A percentile compares a stretch with the other conserved stretches of the same genome.
phyloP scores from a whole-genome alignment of 495 filamentous ascomycete species.

The Cryomyces antarcticus region DNA sequence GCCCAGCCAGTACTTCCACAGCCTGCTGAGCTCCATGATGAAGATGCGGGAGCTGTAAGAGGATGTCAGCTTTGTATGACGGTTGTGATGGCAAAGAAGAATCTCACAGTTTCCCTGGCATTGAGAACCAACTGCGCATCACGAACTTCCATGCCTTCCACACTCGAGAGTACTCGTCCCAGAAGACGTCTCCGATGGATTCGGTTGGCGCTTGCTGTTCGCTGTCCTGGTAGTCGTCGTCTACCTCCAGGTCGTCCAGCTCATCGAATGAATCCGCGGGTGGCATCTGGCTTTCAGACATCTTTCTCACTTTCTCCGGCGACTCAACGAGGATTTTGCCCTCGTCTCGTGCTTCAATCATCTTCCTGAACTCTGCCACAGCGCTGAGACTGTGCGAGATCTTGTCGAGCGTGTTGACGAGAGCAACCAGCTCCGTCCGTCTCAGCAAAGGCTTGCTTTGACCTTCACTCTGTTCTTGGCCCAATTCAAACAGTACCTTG shows the following conservation, averaged over 20 bases:
- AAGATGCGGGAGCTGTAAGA: constrained; percentile 36
- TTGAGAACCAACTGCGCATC: constrained; percentile 41
- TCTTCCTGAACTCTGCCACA: constrained; percentile 47
- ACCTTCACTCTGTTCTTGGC: constrained; percentile 43
- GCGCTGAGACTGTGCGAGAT: constrained; percentile 62
- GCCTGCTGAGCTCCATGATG: constrained; percentile 34
- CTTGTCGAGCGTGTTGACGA: constrained; percentile 82
- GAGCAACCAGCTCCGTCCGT: constrained; percentile 76
- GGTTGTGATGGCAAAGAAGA: background rate
- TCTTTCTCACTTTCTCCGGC: background rate
- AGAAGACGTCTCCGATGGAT: constrained; percentile 35
- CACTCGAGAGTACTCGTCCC: constrained; percentile 40
- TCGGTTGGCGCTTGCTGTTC: constrained; percentile 13
- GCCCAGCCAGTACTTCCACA: constrained; percentile 66
- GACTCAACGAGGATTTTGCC: constrained; percentile 5
- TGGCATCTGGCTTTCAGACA: background rate
- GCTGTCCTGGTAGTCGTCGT: constrained; percentile 20
- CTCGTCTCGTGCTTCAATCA: constrained; percentile 38
- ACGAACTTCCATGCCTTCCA: constrained; percentile 42
- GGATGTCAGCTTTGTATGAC: background rate
- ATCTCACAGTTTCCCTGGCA: constrained; percentile 53
- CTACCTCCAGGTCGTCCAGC: constrained; percentile 23
- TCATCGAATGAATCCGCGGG: constrained; percentile 17
- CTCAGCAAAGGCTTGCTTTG: constrained; percentile 55
- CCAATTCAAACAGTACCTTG: constrained; percentile 91